Base-by-base conservation (phyloP, 306 rosid species). In the Ormosia emarginata region DNA sequence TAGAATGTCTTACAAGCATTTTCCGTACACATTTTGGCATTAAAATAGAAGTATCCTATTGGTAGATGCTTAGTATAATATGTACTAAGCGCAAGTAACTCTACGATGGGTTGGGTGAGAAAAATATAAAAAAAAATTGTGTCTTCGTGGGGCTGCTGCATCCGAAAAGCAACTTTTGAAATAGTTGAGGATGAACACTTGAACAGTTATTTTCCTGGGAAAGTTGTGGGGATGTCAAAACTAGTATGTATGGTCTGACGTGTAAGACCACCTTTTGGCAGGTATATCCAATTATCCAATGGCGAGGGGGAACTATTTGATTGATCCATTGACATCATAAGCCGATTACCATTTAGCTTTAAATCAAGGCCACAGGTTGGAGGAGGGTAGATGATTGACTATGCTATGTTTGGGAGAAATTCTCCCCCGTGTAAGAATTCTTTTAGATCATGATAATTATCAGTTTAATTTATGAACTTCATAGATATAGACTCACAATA, bases 191-290 rank as follows among this genome's bases (percentile, higher is more conserved):
- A 52, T 39, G 33, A 81, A 55, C 17, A 15, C 49, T 77, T 62
- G 41, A 86, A 78, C 56, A 74, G 79, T 74, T 71, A 52, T 74
- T 68, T 68, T 86, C 79, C 79, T 67, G 76, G 82, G 84, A 79
- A 86, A 82, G 84, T 40, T 13, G 47, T 2, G 17, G 36, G 67
- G 71, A 74, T 43, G 50, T 41, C 17, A 32, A 44, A 44, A 47
- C 43, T 32, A 7, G 44, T 33, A 46, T 10, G 71, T 30, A 77
- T 49, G 72, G 17, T 85, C 73, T 43, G n/a, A 73, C 67, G 67
- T 74, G 87, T 34, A 52, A 70, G 76, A 57, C 1, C 0, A 24
- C 57, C 24, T 70, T 74, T 70, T n/a, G 18, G 36, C 11, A 52
- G 64, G 71, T 15, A 85, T 76, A 76, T 70, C 76, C 79, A 62